phyloP scores from a whole-genome alignment of 345 rosid species.

The Noccaea caerulescens region DNA sequence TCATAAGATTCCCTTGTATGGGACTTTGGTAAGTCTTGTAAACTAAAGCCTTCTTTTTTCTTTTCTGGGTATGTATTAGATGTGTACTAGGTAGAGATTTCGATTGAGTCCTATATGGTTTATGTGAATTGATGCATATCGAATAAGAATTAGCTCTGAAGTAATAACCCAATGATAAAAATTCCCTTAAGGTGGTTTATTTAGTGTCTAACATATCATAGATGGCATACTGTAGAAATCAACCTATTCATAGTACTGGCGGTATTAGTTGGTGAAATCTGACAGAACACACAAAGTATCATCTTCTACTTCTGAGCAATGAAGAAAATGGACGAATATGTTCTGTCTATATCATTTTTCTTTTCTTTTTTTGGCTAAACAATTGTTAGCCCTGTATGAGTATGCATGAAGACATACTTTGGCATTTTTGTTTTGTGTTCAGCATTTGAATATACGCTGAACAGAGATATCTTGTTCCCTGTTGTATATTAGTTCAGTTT shows the following conservation, averaged over 20 bases:
- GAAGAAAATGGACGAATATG: neutral
- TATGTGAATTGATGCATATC: neutral
- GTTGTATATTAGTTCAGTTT: neutral
- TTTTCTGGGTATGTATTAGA: neutral
- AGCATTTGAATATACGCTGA: neutral
- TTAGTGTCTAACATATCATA: neutral
- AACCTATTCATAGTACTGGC: slow-evolving; percentile 1
- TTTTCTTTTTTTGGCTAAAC: neutral
- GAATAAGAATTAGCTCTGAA: neutral
- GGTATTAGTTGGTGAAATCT: neutral
- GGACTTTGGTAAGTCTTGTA: slow-evolving; percentile 73
- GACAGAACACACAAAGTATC: neutral
- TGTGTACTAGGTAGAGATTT: slow-evolving; percentile 18
- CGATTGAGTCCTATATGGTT: neutral
- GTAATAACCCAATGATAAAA: neutral
- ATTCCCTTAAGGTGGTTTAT: neutral
- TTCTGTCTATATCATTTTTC: neutral
- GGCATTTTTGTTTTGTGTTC: slow-evolving; percentile 7
- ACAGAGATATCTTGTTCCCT: slow-evolving; percentile 15
- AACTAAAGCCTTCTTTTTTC: neutral
- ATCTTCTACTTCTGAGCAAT: neutral
- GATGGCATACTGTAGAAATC: neutral
- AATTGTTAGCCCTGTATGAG: neutral
- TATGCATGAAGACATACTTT: slow-evolving; percentile 7
- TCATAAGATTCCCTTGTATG: slow-evolving; percentile 90